Percentiles rank a stretch among this genome's conserved stretches.
phyloP scores from a whole-genome alignment of 2,329 filamentous ascomycete species.

The Dothiorella sarmentorum region DNA sequence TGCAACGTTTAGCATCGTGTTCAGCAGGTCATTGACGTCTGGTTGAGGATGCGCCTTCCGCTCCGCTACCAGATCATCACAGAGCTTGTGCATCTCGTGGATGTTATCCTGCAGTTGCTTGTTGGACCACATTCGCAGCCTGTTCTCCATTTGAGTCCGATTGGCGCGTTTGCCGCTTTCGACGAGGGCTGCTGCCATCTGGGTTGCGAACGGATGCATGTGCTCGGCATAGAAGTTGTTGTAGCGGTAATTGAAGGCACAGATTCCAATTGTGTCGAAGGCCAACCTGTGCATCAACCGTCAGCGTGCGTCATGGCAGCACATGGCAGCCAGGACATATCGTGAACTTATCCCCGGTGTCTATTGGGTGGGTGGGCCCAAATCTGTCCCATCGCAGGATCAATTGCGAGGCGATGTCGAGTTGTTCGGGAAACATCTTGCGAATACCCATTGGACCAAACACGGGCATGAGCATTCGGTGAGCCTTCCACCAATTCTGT shows the following conservation, averaged over 20 bases:
- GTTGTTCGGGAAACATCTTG: slow-evolving; percentile 27
- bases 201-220: slow-evolving; percentile 66
- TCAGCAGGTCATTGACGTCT: slow-evolving; percentile 63
- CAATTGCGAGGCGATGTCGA: slow-evolving; percentile 34
- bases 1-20: slow-evolving; percentile 64
- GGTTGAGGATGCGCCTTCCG: slow-evolving; percentile 52
- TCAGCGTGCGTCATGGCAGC: not conserved
- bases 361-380: slow-evolving; percentile 56
- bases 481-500: slow-evolving; percentile 29
- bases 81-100: slow-evolving; percentile 26
- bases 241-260: slow-evolving; percentile 69
- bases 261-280: slow-evolving; percentile 68
- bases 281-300: slow-evolving; percentile 50
- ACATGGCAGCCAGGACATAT: not conserved
- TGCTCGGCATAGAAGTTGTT: slow-evolving; percentile 69
- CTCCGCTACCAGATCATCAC: slow-evolving; percentile 55
- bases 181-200: slow-evolving; percentile 62
- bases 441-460: slow-evolving; percentile 47
- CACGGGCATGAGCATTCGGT: slow-evolving; percentile 45
- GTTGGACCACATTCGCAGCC: slow-evolving; percentile 41
- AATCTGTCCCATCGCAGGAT: slow-evolving; percentile 36
- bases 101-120: slow-evolving; percentile 54
- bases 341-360: slow-evolving; percentile 66
- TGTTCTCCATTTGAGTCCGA: slow-evolving; percentile 37
- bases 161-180: slow-evolving; percentile 53